Evolutionary conservation across 106 monocot genomes (phyloP).

Genomic region (Allium cepa): DNA sequence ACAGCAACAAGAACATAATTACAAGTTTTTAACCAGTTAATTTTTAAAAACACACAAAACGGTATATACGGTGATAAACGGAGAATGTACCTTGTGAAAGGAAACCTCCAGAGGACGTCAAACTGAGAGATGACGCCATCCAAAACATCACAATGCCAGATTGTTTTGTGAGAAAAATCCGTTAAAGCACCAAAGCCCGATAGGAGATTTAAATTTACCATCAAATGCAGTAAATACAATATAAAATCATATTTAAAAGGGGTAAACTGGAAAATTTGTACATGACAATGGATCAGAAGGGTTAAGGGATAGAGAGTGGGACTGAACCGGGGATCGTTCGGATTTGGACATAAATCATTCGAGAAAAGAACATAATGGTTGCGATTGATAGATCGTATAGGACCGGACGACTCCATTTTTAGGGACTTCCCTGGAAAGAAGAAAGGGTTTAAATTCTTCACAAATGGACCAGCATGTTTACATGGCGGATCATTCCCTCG

Average conservation of each 20-base stretch:
- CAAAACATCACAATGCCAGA: slow-evolving; percentile 1
- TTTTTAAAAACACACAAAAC: no score
- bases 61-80: no score
- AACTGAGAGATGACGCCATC: slow-evolving; percentile 12
- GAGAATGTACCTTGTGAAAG: slow-evolving; percentile 16
- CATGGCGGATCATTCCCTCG: no score
- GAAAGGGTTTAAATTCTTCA: no score
- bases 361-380: slow-evolving; percentile 3
- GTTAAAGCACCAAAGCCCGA: slow-evolving; percentile 9
- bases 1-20: no score
- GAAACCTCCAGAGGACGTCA: slow-evolving; percentile 2
- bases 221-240: neutral
- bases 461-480: no score
- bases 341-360: neutral
- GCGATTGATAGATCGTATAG: slow-evolving; percentile 9
- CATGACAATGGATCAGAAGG: slow-evolving; percentile 4
- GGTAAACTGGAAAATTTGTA: neutral
- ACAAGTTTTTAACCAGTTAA: no score
- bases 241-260: neutral
- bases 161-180: slow-evolving; percentile 2
- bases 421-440: no score
- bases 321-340: neutral
- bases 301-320: neutral
- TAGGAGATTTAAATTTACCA: slow-evolving; percentile 4
- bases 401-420: neutral